Conservation (phyloP, 2,329 filamentous ascomycete species). For the Botrytis pseudocinerea region DNA sequence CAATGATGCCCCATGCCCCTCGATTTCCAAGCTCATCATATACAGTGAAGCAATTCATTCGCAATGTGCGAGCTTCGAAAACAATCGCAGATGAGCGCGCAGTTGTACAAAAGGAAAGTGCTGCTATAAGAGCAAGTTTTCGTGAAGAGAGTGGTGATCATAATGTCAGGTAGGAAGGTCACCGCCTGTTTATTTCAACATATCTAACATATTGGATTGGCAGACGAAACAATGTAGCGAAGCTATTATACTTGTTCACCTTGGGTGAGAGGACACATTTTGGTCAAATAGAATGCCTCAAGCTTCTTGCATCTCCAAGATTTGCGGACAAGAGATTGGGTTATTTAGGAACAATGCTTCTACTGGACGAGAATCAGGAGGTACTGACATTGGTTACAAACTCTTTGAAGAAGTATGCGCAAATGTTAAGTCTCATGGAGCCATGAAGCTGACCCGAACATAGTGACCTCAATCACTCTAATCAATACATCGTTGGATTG, state of each 20-base stretch:
- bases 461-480: constrained; percentile 93
- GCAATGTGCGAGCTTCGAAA: constrained; percentile 96
- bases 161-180: constrained; percentile 70
- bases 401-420: constrained; percentile 84
- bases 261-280: constrained; percentile 97
- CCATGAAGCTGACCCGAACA: constrained; percentile 3
- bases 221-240: constrained; percentile 98
- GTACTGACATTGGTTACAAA: constrained; percentile 96
- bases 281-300: constrained; percentile 98
- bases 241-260: constrained; percentile 96
- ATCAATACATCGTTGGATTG: constrained; percentile 97
- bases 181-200: constrained; percentile 20
- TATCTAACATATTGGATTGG: constrained; percentile 19
- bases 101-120: constrained; percentile 98
- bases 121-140: constrained; percentile 95
- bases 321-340: constrained; percentile 97
- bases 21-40: constrained; percentile 29
- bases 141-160: constrained; percentile 94
- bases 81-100: constrained; percentile 98
- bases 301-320: constrained; percentile 91
- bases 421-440: neutral
- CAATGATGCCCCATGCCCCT: constrained; percentile 27
- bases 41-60: constrained; percentile 98
- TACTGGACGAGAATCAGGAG: constrained; percentile 98
- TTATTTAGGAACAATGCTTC: constrained; percentile 91